A percentile compares a stretch with the other conserved stretches of the same genome.
Evolutionary conservation across 2,329 filamentous ascomycete species (phyloP).

Genomic region (Scleromitrula shiraiana): DNA sequence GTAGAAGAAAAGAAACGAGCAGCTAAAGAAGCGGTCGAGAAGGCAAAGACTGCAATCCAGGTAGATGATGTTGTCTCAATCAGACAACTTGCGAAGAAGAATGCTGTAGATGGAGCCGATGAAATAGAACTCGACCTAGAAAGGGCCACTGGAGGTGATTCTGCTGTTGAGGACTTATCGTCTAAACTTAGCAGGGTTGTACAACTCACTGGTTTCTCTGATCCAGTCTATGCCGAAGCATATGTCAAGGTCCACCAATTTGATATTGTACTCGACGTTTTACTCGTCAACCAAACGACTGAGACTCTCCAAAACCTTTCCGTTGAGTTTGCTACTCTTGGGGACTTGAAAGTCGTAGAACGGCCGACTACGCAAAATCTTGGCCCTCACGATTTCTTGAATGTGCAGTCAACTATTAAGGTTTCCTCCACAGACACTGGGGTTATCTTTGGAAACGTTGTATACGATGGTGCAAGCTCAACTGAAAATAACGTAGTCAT

Average conservation of each 20-base stretch:
- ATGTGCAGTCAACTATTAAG: conserved; percentile 97
- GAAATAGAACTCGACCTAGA: conserved; percentile 86
- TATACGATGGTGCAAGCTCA: conserved; percentile 88
- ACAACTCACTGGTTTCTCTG: conserved; percentile 95
- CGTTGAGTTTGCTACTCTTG: conserved; percentile 96
- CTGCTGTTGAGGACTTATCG: conserved; percentile 72
- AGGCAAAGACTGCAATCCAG: conserved; percentile 88
- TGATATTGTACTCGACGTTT: conserved; percentile 92
- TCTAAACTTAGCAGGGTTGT: conserved; percentile 95
- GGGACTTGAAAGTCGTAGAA: conserved; percentile 96
- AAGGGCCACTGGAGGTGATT: conserved; percentile 87
- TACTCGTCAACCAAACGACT: conserved; percentile 93
- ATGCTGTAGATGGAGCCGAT: conserved; percentile 69
- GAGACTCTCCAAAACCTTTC: conserved; percentile 96
- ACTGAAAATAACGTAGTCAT: conserved; percentile 96
- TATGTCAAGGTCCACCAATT: conserved; percentile 99
- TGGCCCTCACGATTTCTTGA: conserved; percentile 91
- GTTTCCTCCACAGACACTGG: conserved; percentile 96
- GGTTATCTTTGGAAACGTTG: conserved; percentile 97
- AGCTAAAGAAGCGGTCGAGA: conserved; percentile 87
- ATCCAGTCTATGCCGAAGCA: conserved; percentile 96
- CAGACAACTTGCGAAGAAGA: conserved; percentile 88
- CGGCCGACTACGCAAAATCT: conserved; percentile 93
- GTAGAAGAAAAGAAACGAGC: conserved; percentile 96
- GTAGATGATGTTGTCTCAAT: conserved; percentile 93